Conservation (phyloP, 805 yeast species). For the Lipomyces starkeyi region DNA sequence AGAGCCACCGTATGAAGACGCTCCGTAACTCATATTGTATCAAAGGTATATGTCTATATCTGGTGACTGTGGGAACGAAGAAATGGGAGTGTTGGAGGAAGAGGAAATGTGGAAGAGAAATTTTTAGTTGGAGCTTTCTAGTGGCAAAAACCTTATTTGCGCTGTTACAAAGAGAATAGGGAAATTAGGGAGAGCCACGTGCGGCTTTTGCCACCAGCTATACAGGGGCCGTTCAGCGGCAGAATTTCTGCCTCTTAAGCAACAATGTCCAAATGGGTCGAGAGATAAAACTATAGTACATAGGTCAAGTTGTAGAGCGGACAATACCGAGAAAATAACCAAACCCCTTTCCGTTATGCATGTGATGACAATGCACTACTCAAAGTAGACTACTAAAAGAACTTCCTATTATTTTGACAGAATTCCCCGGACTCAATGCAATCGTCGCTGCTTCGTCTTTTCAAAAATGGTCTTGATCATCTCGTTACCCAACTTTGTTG, state of each 20-base stretch:
- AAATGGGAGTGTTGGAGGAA: not conserved
- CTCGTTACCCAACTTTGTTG: slow-evolving; percentile 86
- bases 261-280: no score
- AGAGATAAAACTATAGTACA: not conserved
- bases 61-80: slow-evolving; percentile 5
- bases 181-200: not conserved
- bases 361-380: not conserved
- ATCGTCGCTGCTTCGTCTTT: slow-evolving; percentile 39
- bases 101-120: not conserved
- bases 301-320: not conserved
- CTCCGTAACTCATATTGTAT: slow-evolving; percentile 35
- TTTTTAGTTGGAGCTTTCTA: not conserved
- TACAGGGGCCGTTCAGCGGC: no score
- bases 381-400: not conserved
- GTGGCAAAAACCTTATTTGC: slow-evolving; percentile 4
- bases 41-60: slow-evolving; percentile 1
- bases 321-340: not conserved
- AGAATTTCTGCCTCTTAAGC: no score
- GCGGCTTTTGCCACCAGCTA: not conserved
- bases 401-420: not conserved
- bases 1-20: slow-evolving; percentile 24
- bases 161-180: not conserved
- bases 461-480: slow-evolving; percentile 82
- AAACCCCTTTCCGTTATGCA: not conserved
- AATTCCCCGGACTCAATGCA: not conserved